These are phyloP conservation scores for Dactylellina drechsleri DNA, from an alignment of 2,329 filamentous ascomycete species.

Conservation along the genomic window DNA sequence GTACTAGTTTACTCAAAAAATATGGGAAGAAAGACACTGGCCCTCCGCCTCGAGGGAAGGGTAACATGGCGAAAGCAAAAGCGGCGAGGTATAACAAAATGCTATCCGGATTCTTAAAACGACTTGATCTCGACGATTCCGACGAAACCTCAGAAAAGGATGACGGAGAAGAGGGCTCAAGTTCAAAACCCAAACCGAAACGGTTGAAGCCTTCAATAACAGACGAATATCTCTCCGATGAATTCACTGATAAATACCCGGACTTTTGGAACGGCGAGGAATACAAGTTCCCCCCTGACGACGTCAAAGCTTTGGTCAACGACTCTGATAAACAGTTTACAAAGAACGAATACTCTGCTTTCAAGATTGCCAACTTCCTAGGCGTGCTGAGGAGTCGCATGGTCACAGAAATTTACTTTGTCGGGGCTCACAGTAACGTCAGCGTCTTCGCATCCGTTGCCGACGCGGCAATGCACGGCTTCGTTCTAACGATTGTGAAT, in stretches of 20 bases:
- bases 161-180: neutral
- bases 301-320: constrained; percentile 23
- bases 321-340: constrained; percentile 55
- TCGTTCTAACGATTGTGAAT: constrained; percentile 84
- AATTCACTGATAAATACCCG: constrained; percentile 35
- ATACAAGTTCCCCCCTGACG: constrained; percentile 2
- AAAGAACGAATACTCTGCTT: constrained; percentile 89
- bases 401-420: constrained; percentile 82
- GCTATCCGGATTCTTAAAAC: constrained; percentile 21
- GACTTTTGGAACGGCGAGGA: constrained; percentile 30
- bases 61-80: neutral
- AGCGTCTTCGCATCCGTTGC: constrained; percentile 91
- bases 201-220: constrained; percentile 10
- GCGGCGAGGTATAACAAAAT: constrained; percentile 64
- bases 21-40: neutral
- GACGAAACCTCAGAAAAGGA: neutral
- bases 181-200: neutral
- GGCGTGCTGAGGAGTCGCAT: constrained; percentile 62
- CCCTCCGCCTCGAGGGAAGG: neutral
- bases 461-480: constrained; percentile 87
- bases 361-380: constrained; percentile 78
- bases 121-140: neutral
- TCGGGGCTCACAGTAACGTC: constrained; percentile 84
- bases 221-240: constrained; percentile 51
- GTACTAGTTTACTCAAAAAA: neutral